A percentile compares a stretch with the other conserved stretches of the same genome.
Evolutionary conservation across 768 basidiomycete genomes (phyloP).

Genomic region (Pulveroboletus sp.): DNA sequence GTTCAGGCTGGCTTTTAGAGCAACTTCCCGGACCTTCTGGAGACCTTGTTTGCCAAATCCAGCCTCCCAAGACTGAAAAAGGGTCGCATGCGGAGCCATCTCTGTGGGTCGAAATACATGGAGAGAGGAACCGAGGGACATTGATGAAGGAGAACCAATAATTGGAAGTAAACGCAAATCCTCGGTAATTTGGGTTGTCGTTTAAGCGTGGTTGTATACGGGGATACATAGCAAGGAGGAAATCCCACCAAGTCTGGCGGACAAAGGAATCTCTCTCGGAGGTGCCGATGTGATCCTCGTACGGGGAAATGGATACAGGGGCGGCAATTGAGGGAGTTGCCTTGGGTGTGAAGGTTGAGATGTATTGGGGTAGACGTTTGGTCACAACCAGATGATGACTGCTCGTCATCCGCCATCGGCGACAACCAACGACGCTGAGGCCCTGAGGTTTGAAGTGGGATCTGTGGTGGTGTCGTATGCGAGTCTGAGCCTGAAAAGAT

Average conservation of each 20-base stretch:
- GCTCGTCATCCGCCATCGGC: constrained; percentile 17
- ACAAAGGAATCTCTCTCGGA: constrained; percentile 33
- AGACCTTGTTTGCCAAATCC: constrained; percentile 51
- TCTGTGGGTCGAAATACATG: constrained; percentile 53
- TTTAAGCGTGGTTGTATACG: constrained; percentile 37
- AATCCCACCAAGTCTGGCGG: constrained; percentile 81
- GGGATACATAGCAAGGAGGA: constrained; percentile 54
- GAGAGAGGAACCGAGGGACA: constrained; percentile 64
- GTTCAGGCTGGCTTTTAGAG: constrained; percentile 69
- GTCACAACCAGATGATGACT: constrained; percentile 24
- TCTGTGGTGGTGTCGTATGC: no score
- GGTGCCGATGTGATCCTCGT: constrained; percentile 13
- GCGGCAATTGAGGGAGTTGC: background rate
- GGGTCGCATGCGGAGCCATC: constrained; percentile 64
- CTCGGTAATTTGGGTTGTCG: constrained; percentile 43
- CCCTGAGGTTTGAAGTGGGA: no score
- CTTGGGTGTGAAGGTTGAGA: constrained; percentile 2
- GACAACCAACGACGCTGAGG: no score
- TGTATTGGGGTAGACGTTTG: constrained; percentile 18
- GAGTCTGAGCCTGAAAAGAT: no score
- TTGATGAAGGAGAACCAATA: constrained; percentile 78
- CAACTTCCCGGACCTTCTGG: constrained; percentile 61
- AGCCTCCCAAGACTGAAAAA: constrained; percentile 67
- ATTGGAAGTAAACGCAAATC: constrained; percentile 68
- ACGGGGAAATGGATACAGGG: constrained; percentile 6